Evolutionary conservation across 1,284 basidiomycete genomes (phyloP).

Genomic region (Puccinia polysora): DNA sequence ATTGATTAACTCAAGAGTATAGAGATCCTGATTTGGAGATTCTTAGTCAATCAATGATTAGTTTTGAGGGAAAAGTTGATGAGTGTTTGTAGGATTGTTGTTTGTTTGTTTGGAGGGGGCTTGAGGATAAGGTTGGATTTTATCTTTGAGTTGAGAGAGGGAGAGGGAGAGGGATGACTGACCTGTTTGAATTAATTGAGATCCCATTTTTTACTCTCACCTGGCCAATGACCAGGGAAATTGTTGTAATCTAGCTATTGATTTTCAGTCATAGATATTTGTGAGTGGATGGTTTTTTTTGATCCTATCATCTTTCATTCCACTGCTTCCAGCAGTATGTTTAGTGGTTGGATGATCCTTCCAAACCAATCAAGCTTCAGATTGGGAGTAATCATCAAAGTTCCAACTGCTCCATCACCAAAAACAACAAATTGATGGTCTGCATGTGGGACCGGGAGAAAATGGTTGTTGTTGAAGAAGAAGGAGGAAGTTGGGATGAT

Average conservation of each 20-base stretch:
- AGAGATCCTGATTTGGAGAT: slow-evolving; percentile 68
- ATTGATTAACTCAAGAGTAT: slow-evolving; percentile 73
- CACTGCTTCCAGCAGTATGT: too few relatives aligned
- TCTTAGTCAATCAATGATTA: slow-evolving; percentile 56
- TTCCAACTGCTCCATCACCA: too few relatives aligned
- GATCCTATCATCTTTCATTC: background rate
- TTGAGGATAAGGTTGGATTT: slow-evolving; percentile 89
- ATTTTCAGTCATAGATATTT: slow-evolving; percentile 81
- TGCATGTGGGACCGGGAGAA: too few relatives aligned
- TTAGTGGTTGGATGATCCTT: too few relatives aligned
- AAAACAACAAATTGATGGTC: too few relatives aligned
- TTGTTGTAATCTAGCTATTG: slow-evolving; percentile 76
- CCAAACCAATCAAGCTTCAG: too few relatives aligned
- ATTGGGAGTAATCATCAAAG: too few relatives aligned
- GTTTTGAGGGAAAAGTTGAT: slow-evolving; percentile 80
- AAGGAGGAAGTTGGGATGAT: too few relatives aligned
- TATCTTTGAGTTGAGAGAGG: slow-evolving; percentile 83
- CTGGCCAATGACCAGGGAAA: slow-evolving; percentile 78
- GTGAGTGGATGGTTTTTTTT: slow-evolving; percentile 62
- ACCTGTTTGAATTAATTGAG: slow-evolving; percentile 71
- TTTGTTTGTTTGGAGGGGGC: slow-evolving; percentile 95
- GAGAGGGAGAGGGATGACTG: slow-evolving; percentile 53
- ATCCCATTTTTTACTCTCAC: slow-evolving; percentile 78
- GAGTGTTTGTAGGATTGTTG: slow-evolving; percentile 80
- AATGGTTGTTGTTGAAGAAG: too few relatives aligned